A percentile compares a stretch with the other conserved stretches of the same genome.
These are phyloP conservation scores for Tolypocladium sp. DNA, from an alignment of 2,329 filamentous ascomycete species.

Conservation along the genomic window DNA sequence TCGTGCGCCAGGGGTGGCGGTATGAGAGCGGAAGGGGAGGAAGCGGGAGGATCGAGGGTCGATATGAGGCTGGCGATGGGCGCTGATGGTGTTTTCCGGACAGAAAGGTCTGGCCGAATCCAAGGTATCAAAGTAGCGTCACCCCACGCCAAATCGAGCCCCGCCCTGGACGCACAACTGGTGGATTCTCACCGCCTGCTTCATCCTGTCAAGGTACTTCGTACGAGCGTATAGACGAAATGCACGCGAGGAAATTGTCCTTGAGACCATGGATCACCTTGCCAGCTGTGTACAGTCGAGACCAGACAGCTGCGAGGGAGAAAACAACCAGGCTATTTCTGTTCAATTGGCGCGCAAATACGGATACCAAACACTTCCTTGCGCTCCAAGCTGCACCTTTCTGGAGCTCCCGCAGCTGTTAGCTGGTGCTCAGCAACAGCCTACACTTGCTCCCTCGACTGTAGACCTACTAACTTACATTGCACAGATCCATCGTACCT, in stretches of 20 bases:
- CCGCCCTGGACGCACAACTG: neutral
- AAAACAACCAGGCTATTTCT: neutral
- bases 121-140: neutral
- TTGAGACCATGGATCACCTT: too few relatives aligned
- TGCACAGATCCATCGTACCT: neutral
- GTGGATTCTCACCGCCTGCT: slow-evolving; percentile 1
- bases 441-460: neutral
- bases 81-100: neutral
- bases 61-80: neutral
- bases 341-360: neutral
- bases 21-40: neutral
- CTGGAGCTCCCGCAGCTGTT: neutral
- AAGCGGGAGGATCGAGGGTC: neutral
- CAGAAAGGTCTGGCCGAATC: neutral
- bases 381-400: neutral
- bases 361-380: neutral
- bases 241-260: neutral
- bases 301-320: neutral
- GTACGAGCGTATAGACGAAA: neutral
- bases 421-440: neutral
- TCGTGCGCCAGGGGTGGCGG: neutral
- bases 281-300: neutral
- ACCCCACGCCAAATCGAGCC: slow-evolving; percentile 1
- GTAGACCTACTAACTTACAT: too few relatives aligned
- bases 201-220: neutral